phyloP scores from a whole-genome alignment of 1,284 basidiomycete species.

The Tremellales sp. region DNA sequence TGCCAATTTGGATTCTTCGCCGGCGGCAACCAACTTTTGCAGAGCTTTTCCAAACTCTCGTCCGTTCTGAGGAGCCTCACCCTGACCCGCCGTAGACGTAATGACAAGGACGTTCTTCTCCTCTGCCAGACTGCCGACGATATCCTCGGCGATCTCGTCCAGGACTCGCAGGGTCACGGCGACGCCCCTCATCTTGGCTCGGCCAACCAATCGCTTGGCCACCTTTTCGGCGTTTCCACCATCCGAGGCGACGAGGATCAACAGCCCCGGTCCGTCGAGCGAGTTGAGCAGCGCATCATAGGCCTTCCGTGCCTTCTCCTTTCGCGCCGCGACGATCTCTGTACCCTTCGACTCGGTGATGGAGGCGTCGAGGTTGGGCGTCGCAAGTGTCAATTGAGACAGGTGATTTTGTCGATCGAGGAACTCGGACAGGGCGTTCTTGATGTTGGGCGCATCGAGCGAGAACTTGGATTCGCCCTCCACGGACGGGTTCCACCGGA shows the following conservation, averaged over 20 bases:
- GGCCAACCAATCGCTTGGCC: slow-evolving; percentile 78
- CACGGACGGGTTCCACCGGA: slow-evolving; percentile 91
- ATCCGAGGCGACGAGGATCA: slow-evolving; percentile 89
- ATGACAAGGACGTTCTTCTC: slow-evolving; percentile 76
- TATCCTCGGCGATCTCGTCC: slow-evolving; percentile 60
- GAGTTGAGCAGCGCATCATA: slow-evolving; percentile 80
- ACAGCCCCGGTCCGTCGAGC: slow-evolving; percentile 84
- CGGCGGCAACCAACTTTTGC: slow-evolving; percentile 58
- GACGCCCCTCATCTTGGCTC: slow-evolving; percentile 82
- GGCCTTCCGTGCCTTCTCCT: slow-evolving; percentile 75
- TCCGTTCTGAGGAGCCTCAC: slow-evolving; percentile 95
- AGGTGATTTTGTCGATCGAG: slow-evolving; percentile 95
- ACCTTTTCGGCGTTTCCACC: slow-evolving; percentile 93
- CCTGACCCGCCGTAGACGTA: slow-evolving; percentile 97
- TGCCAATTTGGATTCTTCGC: slow-evolving; percentile 48
- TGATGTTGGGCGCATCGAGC: slow-evolving; percentile 89
- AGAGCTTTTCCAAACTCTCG: slow-evolving; percentile 84
- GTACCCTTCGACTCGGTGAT: slow-evolving; percentile 81
- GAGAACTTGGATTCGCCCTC: slow-evolving; percentile 84
- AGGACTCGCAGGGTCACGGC: slow-evolving; percentile 69
- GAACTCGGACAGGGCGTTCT: slow-evolving; percentile 91
- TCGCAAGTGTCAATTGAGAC: slow-evolving; percentile 77
- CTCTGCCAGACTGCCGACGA: slow-evolving; percentile 58
- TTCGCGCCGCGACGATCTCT: slow-evolving; percentile 76
- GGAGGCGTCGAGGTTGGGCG: slow-evolving; percentile 75